Evolutionary conservation across 2,329 filamentous ascomycete species (phyloP).

Genomic region (Magnaporthales sp.): DNA sequence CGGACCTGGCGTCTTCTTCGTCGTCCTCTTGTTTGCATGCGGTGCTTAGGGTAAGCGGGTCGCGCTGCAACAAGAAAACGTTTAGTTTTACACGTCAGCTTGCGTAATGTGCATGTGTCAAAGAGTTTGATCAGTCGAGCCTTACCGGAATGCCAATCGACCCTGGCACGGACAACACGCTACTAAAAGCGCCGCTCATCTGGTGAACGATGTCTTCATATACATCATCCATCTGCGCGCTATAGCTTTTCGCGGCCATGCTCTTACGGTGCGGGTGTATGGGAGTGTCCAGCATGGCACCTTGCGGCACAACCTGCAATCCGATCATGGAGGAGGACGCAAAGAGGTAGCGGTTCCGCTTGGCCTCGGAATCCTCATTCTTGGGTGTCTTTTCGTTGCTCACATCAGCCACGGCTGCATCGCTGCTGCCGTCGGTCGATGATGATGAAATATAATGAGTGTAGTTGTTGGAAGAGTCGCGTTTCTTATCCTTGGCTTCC

Average conservation of each 20-base stretch:
- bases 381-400: not conserved
- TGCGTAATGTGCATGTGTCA: not conserved
- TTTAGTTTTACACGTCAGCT: not conserved
- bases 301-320: slow-evolving; percentile 2
- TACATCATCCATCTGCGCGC: not conserved
- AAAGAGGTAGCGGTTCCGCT: not conserved
- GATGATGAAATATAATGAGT: not conserved
- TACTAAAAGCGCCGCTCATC: not conserved
- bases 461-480: not conserved
- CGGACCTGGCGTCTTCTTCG: not conserved
- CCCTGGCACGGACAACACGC: not conserved
- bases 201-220: not conserved
- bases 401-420: not conserved
- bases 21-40: not conserved
- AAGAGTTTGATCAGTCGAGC: not conserved
- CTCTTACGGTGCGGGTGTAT: not conserved
- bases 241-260: not conserved
- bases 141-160: not conserved
- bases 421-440: not conserved
- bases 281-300: not conserved
- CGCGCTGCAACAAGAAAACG: slow-evolving; percentile 1
- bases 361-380: not conserved
- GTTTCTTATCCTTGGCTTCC: not conserved
- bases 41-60: not conserved
- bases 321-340: not conserved